Evolutionary conservation across 495 filamentous ascomycete species (phyloP).

Genomic region (Talaromyces trachyspermus): DNA sequence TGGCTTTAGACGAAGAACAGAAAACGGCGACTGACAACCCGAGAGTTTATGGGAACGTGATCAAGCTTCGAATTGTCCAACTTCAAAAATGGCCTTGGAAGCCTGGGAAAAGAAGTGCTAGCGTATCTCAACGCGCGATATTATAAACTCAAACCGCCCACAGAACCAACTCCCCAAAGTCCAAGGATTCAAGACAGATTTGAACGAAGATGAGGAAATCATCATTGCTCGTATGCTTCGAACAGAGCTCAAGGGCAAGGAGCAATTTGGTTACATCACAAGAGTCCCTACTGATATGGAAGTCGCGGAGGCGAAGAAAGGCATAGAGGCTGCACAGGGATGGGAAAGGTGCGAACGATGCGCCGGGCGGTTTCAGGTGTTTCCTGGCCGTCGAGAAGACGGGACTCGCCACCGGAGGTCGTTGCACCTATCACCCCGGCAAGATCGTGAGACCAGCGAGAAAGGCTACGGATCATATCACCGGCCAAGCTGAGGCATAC

Average conservation of each 20-base stretch:
- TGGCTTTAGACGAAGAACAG: conserved; percentile 82
- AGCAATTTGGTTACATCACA: conserved; percentile 67
- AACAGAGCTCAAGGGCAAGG: conserved; percentile 51
- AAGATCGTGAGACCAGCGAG: conserved; percentile 47
- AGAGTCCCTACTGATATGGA: conserved; percentile 52
- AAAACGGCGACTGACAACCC: conserved; percentile 57
- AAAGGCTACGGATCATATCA: conserved; percentile 39
- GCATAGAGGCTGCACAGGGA: conserved; percentile 56
- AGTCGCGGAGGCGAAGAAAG: conserved; percentile 53
- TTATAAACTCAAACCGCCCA: conserved; percentile 31
- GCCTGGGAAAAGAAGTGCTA: conserved; percentile 54
- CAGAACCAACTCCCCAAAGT: conserved; percentile 16
- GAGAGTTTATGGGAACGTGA: conserved; percentile 68
- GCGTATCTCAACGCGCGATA: conserved; percentile 35
- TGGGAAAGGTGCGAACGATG: conserved; percentile 91
- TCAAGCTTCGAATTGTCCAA: conserved; percentile 68
- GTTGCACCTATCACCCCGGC: conserved; percentile 71
- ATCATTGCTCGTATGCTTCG: conserved; percentile 50
- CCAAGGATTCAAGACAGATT: conserved; percentile 52
- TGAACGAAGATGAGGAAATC: conserved; percentile 62
- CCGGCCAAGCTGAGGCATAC: conserved; percentile 41
- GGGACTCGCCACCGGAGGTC: conserved; percentile 67
- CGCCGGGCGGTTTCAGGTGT: conserved; percentile 78
- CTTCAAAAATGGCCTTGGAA: conserved; percentile 62
- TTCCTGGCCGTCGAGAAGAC: conserved; percentile 77